Conservation (phyloP, 2,329 filamentous ascomycete species). For the Arachnopeziza araneosa region DNA sequence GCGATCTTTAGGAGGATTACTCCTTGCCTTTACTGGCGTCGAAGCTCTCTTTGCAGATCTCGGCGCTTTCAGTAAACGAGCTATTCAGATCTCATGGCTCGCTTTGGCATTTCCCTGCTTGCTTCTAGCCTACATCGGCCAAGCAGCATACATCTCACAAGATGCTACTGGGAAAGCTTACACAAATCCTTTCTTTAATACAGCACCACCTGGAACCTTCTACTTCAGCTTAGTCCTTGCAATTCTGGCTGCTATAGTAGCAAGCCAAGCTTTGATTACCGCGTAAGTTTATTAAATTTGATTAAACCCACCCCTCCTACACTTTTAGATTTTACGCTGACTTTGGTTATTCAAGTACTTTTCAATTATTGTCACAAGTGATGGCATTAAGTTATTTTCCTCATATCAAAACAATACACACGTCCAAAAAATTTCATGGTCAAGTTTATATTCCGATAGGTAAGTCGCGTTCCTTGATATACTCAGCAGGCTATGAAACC, state of each 20-base stretch:
- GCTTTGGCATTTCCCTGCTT: conserved; percentile 61
- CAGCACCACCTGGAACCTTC: conserved; percentile 60
- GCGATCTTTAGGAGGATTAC: conserved; percentile 62
- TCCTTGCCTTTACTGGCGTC: conserved; percentile 72
- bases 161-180: conserved; percentile 52
- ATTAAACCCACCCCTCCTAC: neutral
- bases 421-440: conserved; percentile 62
- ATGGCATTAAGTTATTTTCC: conserved; percentile 67
- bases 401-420: conserved; percentile 68
- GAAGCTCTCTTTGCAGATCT: conserved; percentile 27
- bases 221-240: conserved; percentile 65
- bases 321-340: neutral
- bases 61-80: conserved; percentile 2
- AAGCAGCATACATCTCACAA: conserved; percentile 65
- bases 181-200: conserved; percentile 69
- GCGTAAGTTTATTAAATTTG: neutral
- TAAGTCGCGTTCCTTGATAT: neutral
- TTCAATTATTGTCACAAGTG: conserved; percentile 51
- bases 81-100: conserved; percentile 1
- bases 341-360: neutral
- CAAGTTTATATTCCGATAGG: conserved; percentile 68
- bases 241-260: conserved; percentile 66
- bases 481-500: neutral
- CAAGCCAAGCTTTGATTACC: conserved; percentile 77
- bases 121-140: conserved; percentile 45